Conservation (phyloP, 2,329 filamentous ascomycete species). For the Colletotrichum tanaceti region DNA sequence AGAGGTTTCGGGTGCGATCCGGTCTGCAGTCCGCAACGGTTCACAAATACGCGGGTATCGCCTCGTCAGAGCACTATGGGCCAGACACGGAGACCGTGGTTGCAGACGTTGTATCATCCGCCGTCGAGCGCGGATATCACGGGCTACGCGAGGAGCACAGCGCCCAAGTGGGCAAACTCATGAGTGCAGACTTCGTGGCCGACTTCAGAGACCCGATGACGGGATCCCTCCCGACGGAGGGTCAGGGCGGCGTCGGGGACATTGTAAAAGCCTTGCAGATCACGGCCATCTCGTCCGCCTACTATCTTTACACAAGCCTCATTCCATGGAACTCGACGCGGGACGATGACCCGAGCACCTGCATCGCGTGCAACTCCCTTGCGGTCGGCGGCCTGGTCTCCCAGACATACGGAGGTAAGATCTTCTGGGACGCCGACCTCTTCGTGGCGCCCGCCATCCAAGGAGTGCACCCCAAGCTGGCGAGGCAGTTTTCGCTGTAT, state of each 20-base stretch:
- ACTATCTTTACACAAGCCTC: conserved; percentile 26
- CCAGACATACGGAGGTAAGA: conserved; percentile 47
- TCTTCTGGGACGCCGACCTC: conserved; percentile 49
- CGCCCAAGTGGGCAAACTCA: background rate
- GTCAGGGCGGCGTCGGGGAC: background rate
- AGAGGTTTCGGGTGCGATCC: background rate
- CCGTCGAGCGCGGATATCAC: background rate
- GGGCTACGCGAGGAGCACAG: background rate
- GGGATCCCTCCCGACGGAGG: background rate
- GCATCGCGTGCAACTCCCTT: conserved; percentile 39
- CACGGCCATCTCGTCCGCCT: conserved; percentile 22
- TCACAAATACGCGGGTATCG: background rate
- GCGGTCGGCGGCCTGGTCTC: conserved; percentile 46
- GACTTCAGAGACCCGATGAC: background rate
- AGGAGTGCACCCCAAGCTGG: conserved; percentile 44
- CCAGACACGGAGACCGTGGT: background rate
- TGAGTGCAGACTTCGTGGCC: background rate
- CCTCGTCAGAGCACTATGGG: background rate
- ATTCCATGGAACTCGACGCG: conserved; percentile 10
- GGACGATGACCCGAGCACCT: conserved; percentile 6
- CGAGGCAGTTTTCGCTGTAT: conserved; percentile 46
- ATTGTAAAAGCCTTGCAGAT: conserved; percentile 15
- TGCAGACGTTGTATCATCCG: background rate
- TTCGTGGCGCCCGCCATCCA: conserved; percentile 47
- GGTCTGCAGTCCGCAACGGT: background rate